Evolutionary conservation across 2,329 filamentous ascomycete genomes (phyloP), one percentile per base, ranked within the genome.

Genomic region (Aspergillus tamarii): DNA sequence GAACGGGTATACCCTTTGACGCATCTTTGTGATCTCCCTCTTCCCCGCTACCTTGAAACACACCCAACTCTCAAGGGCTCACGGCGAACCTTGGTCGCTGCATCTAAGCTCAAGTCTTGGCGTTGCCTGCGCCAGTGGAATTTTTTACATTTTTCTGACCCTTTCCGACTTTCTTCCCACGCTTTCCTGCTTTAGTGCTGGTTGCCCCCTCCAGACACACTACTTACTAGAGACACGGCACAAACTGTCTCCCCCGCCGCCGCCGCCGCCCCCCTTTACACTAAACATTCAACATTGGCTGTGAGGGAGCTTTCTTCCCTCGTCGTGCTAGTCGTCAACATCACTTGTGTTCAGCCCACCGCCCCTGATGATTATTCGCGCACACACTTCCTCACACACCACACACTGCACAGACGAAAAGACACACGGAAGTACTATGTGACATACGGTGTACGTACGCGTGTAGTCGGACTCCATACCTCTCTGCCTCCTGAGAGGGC

Each of bases 31-130:
- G 70, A 74, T 72, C 71, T 66, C 57, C 64, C 64, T 64, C 64
- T 70, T 73, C 73, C 74, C 74, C 74, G 73, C 74, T 71, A 68
- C 72, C 67, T 70, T 74, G 73, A 74, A 75, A 74, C 73, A 72
- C 32, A 16, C 30, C 52, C 52, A 55, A 55, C 61, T 50, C 59
- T 64, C 48, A 66, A 66, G 60, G 64, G 68, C 62, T 66, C 67
- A 70, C 66, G 67, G 67, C 68, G 71, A 76, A 76, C 71, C 72
- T 73, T 74, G 69, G 72, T 72, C 65, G 64, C 67, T 70, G 69
- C 67, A 72, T 67, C 69, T 69, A 67, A 70, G 72, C 67, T 69
- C 65, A 67, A 63, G 64, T 67, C 72, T 74, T 71, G 73, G 73
- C 73, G 66, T 68, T 63, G 63, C 63, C 61, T 68, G 66, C 66